Evolutionary conservation across 2,329 filamentous ascomycete genomes (phyloP).

Genomic region (Arthrinium puccinioides): DNA sequence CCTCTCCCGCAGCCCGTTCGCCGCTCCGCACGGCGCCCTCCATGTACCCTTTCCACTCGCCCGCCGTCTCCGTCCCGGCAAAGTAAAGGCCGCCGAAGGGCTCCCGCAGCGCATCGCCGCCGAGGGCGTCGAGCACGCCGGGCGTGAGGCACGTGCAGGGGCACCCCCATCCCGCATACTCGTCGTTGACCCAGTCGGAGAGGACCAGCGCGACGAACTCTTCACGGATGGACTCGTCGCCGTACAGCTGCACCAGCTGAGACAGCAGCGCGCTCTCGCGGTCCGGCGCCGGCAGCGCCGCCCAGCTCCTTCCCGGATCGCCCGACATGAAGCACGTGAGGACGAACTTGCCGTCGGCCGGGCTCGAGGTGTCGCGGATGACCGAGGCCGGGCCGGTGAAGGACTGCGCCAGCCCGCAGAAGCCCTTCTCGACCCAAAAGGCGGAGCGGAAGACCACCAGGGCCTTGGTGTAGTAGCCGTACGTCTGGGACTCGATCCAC

Average conservation of each 20-base stretch:
- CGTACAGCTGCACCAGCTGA: slow-evolving; percentile 19
- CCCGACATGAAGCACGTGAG: slow-evolving; percentile 35
- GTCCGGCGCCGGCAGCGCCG: slow-evolving; percentile 11
- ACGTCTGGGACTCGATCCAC: slow-evolving; percentile 24
- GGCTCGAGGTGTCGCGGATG: slow-evolving; percentile 33
- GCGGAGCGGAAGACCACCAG: slow-evolving; percentile 34
- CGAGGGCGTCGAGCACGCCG: slow-evolving; percentile 25
- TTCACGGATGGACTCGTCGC: slow-evolving; percentile 5
- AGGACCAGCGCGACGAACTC: slow-evolving; percentile 24
- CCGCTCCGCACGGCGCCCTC: slow-evolving; percentile 47
- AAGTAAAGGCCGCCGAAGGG: slow-evolving; percentile 38
- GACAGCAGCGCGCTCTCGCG: slow-evolving; percentile 14
- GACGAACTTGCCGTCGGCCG: slow-evolving; percentile 19
- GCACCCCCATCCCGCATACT: slow-evolving; percentile 29
- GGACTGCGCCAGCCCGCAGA: slow-evolving; percentile 37
- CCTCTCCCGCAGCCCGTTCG: slow-evolving; percentile 38
- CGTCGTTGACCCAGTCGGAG: slow-evolving; percentile 30
- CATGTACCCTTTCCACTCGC: slow-evolving; percentile 51
- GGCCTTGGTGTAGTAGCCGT: slow-evolving; percentile 44
- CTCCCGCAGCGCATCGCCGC: slow-evolving; percentile 17
- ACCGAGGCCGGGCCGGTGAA: slow-evolving; percentile 38
- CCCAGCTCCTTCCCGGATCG: slow-evolving; percentile 25
- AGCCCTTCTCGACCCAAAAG: slow-evolving; percentile 28
- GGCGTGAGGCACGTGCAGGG: slow-evolving; percentile 29
- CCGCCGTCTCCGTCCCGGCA: slow-evolving; percentile 45